Conservation (phyloP, 2,329 filamentous ascomycete genomes). For the Penicillium sp. region DNA sequence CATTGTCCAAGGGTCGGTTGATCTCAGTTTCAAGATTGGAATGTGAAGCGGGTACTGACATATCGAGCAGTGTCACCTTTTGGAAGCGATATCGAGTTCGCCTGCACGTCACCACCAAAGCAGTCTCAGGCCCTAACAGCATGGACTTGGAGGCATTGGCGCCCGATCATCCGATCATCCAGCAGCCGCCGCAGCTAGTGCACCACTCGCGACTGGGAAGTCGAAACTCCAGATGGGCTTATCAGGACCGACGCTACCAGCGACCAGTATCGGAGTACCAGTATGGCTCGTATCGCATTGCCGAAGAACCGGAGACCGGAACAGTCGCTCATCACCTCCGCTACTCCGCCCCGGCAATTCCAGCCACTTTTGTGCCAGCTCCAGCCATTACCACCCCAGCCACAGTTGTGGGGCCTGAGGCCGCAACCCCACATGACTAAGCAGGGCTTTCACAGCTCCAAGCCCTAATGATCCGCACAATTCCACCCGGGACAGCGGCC, state of each 20-base stretch:
- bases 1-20: constrained; percentile 12
- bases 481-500: constrained; percentile 10
- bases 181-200: neutral
- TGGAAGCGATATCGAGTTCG: constrained; percentile 18
- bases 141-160: constrained; percentile 8
- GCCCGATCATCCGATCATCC: neutral
- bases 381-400: neutral
- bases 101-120: constrained; percentile 15
- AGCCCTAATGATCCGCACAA: constrained; percentile 32
- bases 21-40: neutral
- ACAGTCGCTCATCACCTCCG: neutral
- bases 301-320: constrained; percentile 2
- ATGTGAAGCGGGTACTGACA: neutral
- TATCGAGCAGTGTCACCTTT: constrained; percentile 4
- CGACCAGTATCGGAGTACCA: neutral
- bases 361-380: neutral
- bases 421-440: constrained; percentile 15
- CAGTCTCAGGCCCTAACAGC: neutral
- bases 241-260: neutral
- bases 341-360: neutral
- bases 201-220: constrained; percentile 12
- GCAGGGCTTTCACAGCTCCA: constrained; percentile 19
- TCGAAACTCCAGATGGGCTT: constrained; percentile 1
- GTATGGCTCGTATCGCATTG: neutral
- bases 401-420: constrained; percentile 11